Conservation (phyloP, 1,139 yeast genomes). For the Sugiyamaella grinbergsii region DNA sequence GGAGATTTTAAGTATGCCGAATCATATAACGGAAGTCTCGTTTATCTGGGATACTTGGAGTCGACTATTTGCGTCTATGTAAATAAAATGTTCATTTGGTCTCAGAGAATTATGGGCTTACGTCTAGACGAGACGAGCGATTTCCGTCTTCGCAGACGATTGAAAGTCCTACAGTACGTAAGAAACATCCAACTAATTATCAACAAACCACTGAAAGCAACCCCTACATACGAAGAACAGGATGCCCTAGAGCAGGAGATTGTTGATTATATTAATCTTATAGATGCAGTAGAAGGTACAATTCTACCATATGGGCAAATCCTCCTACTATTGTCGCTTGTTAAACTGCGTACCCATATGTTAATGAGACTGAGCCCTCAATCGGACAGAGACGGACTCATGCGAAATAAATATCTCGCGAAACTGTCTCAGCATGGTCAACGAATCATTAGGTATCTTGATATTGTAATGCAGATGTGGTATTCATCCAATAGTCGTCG, state of each 20-base stretch:
- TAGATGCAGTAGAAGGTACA: slow-evolving; percentile 19
- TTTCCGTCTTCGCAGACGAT: slow-evolving; percentile 17
- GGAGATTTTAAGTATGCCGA: slow-evolving; percentile 1
- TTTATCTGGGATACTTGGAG: slow-evolving; percentile 17
- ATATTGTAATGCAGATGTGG: slow-evolving; percentile 14
- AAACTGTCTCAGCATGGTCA: slow-evolving; percentile 12
- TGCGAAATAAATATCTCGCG: slow-evolving; percentile 14
- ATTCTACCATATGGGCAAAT: slow-evolving; percentile 23
- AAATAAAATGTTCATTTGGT: slow-evolving; percentile 10
- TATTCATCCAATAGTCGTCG: slow-evolving; percentile 4
- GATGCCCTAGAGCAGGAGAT: slow-evolving; percentile 18
- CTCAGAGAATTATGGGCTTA: background rate
- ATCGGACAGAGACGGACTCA: slow-evolving; percentile 9
- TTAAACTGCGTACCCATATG: slow-evolving; percentile 20
- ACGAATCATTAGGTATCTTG: slow-evolving; percentile 8
- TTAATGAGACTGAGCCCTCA: slow-evolving; percentile 13
- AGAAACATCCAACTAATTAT: slow-evolving; percentile 15
- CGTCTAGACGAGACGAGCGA: slow-evolving; percentile 4
- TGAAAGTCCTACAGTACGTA: slow-evolving; percentile 7
- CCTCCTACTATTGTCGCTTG: slow-evolving; percentile 6
- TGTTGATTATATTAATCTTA: slow-evolving; percentile 5
- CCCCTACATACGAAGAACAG: slow-evolving; percentile 9
- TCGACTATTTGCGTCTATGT: slow-evolving; percentile 14
- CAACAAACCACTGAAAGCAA: slow-evolving; percentile 3
- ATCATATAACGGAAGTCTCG: slow-evolving; percentile 1